phyloP scores from a whole-genome alignment of 2,329 filamentous ascomycete species.

The Fusarium duplospermum region DNA sequence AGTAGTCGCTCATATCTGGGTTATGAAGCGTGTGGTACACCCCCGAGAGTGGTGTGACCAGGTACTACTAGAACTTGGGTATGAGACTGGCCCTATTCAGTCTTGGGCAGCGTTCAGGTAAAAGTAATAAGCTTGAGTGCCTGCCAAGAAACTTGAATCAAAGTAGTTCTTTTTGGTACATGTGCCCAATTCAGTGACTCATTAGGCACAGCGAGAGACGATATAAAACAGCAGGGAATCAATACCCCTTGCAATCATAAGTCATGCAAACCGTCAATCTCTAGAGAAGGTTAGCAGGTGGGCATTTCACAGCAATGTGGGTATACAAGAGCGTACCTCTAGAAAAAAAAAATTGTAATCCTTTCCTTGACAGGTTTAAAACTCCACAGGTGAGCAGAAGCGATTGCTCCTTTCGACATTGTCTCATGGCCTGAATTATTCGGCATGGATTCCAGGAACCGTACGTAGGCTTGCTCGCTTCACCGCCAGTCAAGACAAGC shows the following conservation, averaged over 20 bases:
- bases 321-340: neutral
- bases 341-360: neutral
- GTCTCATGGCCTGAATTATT: neutral
- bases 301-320: neutral
- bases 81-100: neutral
- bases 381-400: neutral
- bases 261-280: neutral
- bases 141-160: neutral
- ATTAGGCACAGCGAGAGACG: neutral
- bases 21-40: neutral
- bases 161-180: neutral
- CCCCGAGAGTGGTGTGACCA: neutral
- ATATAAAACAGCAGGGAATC: neutral
- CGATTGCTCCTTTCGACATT: neutral
- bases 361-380: neutral
- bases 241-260: neutral
- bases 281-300: neutral
- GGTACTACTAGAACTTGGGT: neutral
- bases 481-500: neutral
- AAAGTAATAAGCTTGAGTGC: neutral
- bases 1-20: neutral
- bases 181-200: neutral
- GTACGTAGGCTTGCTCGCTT: neutral
- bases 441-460: neutral
- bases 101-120: neutral